Conservation (phyloP, 169 alveolate genomes). For the Babesia ovata region DNA sequence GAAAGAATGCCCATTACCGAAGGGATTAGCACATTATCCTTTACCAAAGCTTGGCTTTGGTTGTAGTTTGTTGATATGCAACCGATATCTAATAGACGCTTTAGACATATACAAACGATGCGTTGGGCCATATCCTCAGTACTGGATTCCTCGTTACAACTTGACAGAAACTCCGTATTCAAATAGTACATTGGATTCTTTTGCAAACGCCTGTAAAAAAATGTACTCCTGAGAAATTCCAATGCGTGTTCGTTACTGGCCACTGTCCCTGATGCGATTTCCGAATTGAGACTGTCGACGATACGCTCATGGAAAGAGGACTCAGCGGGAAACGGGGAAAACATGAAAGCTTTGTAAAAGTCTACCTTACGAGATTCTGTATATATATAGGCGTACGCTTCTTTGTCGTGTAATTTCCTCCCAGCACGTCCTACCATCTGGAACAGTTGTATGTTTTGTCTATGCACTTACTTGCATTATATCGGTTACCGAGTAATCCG, state of each 20-base stretch:
- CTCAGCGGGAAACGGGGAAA: conserved; percentile 99
- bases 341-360: conserved; percentile 95
- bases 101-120: conserved; percentile 30
- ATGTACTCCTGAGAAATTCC: conserved; percentile 84
- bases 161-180: conserved; percentile 31
- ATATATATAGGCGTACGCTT: conserved; percentile 95
- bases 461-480: conserved; percentile 56
- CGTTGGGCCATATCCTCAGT: conserved; percentile 56
- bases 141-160: conserved; percentile 36
- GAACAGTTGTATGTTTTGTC: background rate
- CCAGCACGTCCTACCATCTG: conserved; percentile 99
- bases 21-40: conserved; percentile 55
- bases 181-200: conserved; percentile 78
- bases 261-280: conserved; percentile 94
- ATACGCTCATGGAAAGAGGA: conserved; percentile 88
- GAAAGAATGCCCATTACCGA: conserved; percentile 69
- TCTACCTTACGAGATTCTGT: conserved; percentile 95
- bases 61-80: conserved; percentile 33
- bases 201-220: conserved; percentile 81
- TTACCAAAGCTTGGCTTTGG: background rate
- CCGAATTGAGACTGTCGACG: conserved; percentile 97
- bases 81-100: conserved; percentile 50
- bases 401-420: conserved; percentile 96
- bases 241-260: conserved; percentile 77
- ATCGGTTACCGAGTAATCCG: conserved; percentile 70